Evolutionary conservation across 306 rosid species (phyloP).

Genomic region (Lupinus albus): DNA sequence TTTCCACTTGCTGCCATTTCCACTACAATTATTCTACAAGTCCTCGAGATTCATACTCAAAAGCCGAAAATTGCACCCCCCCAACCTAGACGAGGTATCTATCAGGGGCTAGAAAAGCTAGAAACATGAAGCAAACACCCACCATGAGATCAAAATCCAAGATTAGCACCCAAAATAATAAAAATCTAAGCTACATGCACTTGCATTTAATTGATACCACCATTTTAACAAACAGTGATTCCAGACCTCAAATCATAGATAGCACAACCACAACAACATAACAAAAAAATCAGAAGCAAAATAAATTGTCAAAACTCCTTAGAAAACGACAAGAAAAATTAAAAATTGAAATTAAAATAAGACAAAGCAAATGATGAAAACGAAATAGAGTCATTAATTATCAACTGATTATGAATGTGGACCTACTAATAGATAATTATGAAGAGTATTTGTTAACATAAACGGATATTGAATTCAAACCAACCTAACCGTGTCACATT

Average conservation of each 20-base stretch:
- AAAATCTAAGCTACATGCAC: constrained; percentile 14
- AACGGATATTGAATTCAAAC: constrained; percentile 45
- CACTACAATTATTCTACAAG: constrained; percentile 41
- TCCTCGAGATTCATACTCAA: constrained; percentile 41
- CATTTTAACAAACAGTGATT: constrained; percentile 24
- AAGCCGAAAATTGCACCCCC: constrained; percentile 48
- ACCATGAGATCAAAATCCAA: constrained; percentile 30
- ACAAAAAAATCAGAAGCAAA: constrained; percentile 19
- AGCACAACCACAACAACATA: constrained; percentile 39
- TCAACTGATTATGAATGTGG: constrained; percentile 9
- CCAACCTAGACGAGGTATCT: constrained; percentile 28
- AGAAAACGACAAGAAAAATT: background rate
- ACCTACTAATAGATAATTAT: constrained; percentile 29
- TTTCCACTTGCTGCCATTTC: constrained; percentile 55
- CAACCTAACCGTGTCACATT: constrained; percentile 53
- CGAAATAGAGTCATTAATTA: constrained; percentile 28
- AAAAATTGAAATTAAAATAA: background rate
- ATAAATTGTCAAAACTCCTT: constrained; percentile 33
- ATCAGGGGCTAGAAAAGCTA: constrained; percentile 32
- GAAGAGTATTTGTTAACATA: constrained; percentile 29
- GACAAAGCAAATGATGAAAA: constrained; percentile 29
- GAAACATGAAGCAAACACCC: constrained; percentile 19
- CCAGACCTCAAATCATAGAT: constrained; percentile 29
- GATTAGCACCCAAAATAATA: background rate
- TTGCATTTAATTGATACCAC: constrained; percentile 35